Evolutionary conservation across 768 basidiomycete genomes (phyloP), one percentile per base, ranked within the genome.

Genomic region (Lactarius sanguifluus): DNA sequence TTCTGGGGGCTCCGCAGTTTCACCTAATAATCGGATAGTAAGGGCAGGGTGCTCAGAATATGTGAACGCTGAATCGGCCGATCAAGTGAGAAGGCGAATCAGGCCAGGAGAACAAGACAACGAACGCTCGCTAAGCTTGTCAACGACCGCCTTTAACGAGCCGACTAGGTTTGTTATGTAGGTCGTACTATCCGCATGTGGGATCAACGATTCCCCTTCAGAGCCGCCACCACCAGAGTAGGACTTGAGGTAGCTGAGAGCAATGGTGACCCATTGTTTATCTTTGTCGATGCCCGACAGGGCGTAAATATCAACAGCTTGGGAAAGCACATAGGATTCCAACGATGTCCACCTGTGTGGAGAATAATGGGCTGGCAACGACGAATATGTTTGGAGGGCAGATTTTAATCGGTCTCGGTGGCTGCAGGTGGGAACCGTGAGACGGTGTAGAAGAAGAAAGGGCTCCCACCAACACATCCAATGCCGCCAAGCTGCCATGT

Each of bases 331-430:
- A 70, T 86, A 86, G 2, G 87, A 87, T 72, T 94, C 90, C 55
- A 94, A 77, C 10, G 88, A 88, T 30, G 86, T 83, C 93, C 93
- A 95, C 73, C 82, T 81, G 74, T 91, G 88, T 8, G 90, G 90
- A 0, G 88, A 86, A 75, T 94, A 94, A 72, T 94, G 92, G 12
- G 89, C 90, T 1, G 94, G 90, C n/a, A 96, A 81, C 2, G 90
- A 90, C 0, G 85, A 82, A 73, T 86, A 96, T 50, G 89, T 86
- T 28, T 84, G 80, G 30, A 92, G 79, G 5, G 94, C 92, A 23
- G 79, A 81, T 7, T 79, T 75, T 36, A 88, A 77, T 18, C 86
- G 85, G 41, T 82, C 83, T 41, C 92, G 89, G 75, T 89, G 83
- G 7, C 94, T 95, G 43, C 43, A 67, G 23, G n/a, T 45, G 56